phyloP scores from a whole-genome alignment of 2,329 filamentous ascomycete species.

The Fusarium hainanense region DNA sequence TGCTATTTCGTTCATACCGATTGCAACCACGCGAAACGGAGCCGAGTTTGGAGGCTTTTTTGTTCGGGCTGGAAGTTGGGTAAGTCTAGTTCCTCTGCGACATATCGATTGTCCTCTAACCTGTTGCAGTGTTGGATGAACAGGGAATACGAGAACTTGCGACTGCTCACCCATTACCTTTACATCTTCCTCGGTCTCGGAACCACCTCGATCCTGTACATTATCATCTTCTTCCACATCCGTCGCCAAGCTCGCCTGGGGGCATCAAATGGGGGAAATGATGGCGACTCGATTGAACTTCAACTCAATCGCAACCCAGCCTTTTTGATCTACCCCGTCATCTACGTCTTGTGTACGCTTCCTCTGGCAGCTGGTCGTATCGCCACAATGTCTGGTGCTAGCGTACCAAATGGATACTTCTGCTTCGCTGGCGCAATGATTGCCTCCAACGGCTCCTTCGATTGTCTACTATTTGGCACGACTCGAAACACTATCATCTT shows the following conservation, averaged over 20 bases:
- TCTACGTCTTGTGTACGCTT: slow-evolving; percentile 76
- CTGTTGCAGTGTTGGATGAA: slow-evolving; percentile 70
- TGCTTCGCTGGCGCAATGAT: slow-evolving; percentile 70
- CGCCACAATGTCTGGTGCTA: slow-evolving; percentile 66
- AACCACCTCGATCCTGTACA: slow-evolving; percentile 54
- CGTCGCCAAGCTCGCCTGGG: slow-evolving; percentile 43
- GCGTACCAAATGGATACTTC: slow-evolving; percentile 65
- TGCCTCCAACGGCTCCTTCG: slow-evolving; percentile 65
- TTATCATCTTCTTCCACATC: slow-evolving; percentile 55
- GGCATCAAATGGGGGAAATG: slow-evolving; percentile 15
- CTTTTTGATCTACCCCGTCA: slow-evolving; percentile 74
- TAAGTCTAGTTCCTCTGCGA: slow-evolving; percentile 44
- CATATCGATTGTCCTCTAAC: background rate
- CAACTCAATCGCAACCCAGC: slow-evolving; percentile 57
- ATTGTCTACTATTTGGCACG: slow-evolving; percentile 64
- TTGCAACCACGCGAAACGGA: slow-evolving; percentile 58
- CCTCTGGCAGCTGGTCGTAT: slow-evolving; percentile 74
- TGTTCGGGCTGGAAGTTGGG: slow-evolving; percentile 73
- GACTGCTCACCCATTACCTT: slow-evolving; percentile 71
- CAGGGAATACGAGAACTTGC: slow-evolving; percentile 62
- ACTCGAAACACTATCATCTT: slow-evolving; percentile 66
- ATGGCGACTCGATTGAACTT: slow-evolving; percentile 23
- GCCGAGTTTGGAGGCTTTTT: slow-evolving; percentile 61
- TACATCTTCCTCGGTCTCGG: slow-evolving; percentile 66
- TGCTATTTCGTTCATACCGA: slow-evolving; percentile 64